phyloP scores from a whole-genome alignment of 78 protist species.

The Capsaspora owczarzaki region DNA sequence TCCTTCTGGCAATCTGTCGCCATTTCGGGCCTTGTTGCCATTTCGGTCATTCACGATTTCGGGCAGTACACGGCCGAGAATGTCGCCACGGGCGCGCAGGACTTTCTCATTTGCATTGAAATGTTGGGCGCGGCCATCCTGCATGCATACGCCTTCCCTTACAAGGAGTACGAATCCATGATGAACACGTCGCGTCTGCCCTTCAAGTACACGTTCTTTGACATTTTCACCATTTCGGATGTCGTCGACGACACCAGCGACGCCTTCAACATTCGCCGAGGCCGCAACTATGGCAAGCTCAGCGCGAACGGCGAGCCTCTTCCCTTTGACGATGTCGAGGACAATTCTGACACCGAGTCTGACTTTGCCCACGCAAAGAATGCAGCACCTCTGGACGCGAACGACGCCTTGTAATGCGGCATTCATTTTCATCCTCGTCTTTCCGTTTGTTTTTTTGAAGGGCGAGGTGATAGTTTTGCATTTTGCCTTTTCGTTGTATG shows the following conservation, averaged over 20 bases:
- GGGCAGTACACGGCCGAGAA: slow-evolving; percentile 2
- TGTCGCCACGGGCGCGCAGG: slow-evolving; percentile 27
- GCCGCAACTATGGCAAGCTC: not conserved
- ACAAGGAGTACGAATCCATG: not conserved
- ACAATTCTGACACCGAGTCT: no score
- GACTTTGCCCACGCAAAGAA: no score
- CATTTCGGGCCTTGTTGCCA: not conserved
- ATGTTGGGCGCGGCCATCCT: slow-evolving; percentile 26
- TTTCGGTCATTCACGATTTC: not conserved
- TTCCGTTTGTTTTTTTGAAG: no score
- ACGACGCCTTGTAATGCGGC: no score
- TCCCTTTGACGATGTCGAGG: no score
- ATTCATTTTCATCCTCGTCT: no score
- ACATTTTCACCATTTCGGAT: not conserved
- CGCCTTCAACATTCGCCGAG: not conserved
- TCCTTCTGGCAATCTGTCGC: slow-evolving; percentile 45
- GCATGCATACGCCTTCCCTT: slow-evolving; percentile 30
- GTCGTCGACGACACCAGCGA: slow-evolving; percentile 1
- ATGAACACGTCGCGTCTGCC: not conserved
- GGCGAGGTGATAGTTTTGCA: no score
- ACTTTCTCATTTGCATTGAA: slow-evolving; percentile 49
- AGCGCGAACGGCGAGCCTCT: no score
- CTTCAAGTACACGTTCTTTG: not conserved
- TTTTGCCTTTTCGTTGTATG: no score
- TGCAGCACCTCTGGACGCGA: no score